These are phyloP conservation scores for Carex cristatella DNA, from an alignment of 176 grass and related monocot species.

Conservation along the genomic window DNA sequence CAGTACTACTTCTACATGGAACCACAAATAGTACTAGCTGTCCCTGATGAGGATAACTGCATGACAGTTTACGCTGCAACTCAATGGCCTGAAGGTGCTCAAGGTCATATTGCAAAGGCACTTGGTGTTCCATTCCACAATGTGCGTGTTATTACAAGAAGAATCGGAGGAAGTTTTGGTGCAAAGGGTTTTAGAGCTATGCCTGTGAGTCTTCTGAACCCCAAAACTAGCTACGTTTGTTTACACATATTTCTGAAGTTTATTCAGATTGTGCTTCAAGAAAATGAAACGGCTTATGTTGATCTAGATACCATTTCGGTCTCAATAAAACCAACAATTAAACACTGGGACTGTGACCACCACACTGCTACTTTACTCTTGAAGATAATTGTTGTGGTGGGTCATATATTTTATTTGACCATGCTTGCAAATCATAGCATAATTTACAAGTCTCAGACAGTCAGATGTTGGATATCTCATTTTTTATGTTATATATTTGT, in stretches of 20 bases:
- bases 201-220: not conserved
- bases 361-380: not conserved
- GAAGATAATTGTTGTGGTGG: not conserved
- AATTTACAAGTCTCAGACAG: not conserved
- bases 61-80: conserved; percentile 48
- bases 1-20: conserved; percentile 93
- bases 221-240: not conserved
- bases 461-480: not conserved
- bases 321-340: not conserved
- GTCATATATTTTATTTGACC: not conserved
- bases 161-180: conserved; percentile 72
- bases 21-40: conserved; percentile 47
- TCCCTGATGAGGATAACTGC: conserved; percentile 85
- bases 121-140: conserved; percentile 63
- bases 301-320: not conserved
- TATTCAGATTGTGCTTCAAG: not conserved
- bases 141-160: conserved; percentile 75
- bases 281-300: not conserved
- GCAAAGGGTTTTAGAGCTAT: conserved; percentile 55
- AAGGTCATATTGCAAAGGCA: conserved; percentile 43
- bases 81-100: conserved; percentile 41
- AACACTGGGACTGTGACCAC: not conserved
- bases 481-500: not conserved
- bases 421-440: not conserved
- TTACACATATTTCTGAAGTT: not conserved